Evolutionary conservation across 768 basidiomycete species (phyloP).

Genomic region (Rhizopogon roseolus): DNA sequence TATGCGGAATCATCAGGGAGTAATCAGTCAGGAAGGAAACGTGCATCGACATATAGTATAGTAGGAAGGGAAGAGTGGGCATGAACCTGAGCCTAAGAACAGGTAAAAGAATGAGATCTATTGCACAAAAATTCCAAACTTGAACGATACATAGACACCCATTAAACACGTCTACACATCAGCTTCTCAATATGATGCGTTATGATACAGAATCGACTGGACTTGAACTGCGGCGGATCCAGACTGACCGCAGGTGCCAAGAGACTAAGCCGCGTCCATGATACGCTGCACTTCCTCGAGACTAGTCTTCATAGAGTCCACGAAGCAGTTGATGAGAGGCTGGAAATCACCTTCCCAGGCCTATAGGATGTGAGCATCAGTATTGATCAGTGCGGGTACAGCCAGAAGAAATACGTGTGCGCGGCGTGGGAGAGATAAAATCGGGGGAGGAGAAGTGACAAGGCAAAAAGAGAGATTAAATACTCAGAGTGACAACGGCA

Average conservation of each 20-base stretch:
- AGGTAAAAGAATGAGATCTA: neutral
- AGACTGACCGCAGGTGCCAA: neutral
- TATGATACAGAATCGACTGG: neutral
- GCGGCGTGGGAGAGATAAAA: too few species aligned
- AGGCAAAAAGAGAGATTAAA: neutral
- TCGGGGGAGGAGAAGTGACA: neutral
- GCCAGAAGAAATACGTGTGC: neutral
- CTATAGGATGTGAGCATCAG: conserved; percentile 5
- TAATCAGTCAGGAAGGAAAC: neutral
- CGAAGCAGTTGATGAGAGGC: conserved; percentile 26
- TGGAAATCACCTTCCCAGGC: conserved; percentile 31
- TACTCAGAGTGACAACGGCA: neutral
- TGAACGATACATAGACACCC: neutral
- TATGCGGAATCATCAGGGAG: neutral
- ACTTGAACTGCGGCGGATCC: neutral
- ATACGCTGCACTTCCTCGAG: conserved; percentile 24
- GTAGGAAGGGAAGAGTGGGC: neutral
- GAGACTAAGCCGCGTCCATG: conserved; percentile 9
- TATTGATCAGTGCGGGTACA: too few species aligned
- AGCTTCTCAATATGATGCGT: neutral
- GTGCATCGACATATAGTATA: neutral
- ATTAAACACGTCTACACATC: neutral
- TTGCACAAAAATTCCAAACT: neutral
- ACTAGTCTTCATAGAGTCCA: conserved; percentile 19
- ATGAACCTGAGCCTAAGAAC: neutral